Evolutionary conservation across 352 stramenopile genomes (phyloP).

Genomic region (Globisporangium cystogenes): DNA sequence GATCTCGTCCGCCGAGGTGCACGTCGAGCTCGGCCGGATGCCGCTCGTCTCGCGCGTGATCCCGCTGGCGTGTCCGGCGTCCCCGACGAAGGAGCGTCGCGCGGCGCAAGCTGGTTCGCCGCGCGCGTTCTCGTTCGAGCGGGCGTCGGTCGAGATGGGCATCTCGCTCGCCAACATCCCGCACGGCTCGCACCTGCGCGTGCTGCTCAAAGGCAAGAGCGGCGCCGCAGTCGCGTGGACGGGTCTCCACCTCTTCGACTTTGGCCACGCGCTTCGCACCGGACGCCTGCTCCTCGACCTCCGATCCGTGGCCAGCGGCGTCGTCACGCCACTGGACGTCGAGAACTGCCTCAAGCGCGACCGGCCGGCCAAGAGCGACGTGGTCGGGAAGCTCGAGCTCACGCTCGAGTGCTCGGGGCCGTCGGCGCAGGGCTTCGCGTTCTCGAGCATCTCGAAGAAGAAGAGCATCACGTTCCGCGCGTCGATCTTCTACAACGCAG

Average conservation of each 20-base stretch:
- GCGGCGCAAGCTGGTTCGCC: constrained; percentile 2
- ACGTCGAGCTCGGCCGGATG: constrained; percentile 26
- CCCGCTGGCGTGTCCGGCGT: constrained; percentile 5
- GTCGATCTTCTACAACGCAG: constrained; percentile 58
- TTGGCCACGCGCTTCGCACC: constrained; percentile 60
- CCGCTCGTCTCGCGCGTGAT: constrained; percentile 14
- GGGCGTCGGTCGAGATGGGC: constrained; percentile 8
- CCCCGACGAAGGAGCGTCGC: constrained; percentile 19
- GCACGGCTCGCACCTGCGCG: constrained; percentile 63
- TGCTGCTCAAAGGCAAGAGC: constrained; percentile 47
- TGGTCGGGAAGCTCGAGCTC: constrained; percentile 41
- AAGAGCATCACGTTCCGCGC: constrained; percentile 53
- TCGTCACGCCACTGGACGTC: constrained; percentile 66
- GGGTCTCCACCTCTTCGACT: constrained; percentile 77
- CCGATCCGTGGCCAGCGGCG: constrained; percentile 4
- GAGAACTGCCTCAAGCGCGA: constrained; percentile 58
- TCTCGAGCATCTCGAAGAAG: constrained; percentile 51
- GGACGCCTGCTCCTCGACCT: constrained; percentile 39
- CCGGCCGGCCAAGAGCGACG: constrained; percentile 20
- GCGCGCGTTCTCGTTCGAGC: constrained; percentile 6
- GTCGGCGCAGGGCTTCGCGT: constrained; percentile 43
- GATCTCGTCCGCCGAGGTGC: constrained; percentile 14
- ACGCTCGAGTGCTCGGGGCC: constrained; percentile 35
- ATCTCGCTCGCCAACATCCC: constrained; percentile 62
- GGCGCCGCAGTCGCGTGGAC: constrained; percentile 44